Base-by-base conservation (phyloP, 345 rosid species). In the Kandelia obovata region DNA sequence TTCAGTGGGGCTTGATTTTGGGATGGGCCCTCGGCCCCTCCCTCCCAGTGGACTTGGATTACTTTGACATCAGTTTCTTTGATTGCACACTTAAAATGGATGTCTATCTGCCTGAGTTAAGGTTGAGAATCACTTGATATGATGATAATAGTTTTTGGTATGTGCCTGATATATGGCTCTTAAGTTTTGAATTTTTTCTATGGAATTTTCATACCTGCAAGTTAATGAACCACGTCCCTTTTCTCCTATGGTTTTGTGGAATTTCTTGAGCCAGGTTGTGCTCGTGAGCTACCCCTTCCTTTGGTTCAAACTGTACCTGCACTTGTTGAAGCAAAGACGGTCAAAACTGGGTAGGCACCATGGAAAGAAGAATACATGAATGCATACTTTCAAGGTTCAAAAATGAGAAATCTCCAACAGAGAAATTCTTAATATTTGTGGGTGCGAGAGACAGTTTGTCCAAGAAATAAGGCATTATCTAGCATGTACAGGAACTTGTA, bases 241-340 rank as follows among this genome's bases (percentile, higher is more conserved):
- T 53, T 27, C 66, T 64, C 47, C 27, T 4, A 21, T 69, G 46
- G 59, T 25, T 26, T 62, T 52, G 37, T 46, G 35, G 34, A 52
- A 20, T 71, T 64, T 37, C 25, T 78, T 70, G 68, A 19, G 35
- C 19, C 86, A 91, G 97, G 92, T 62, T 71, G 10, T 83, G 32
- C 86, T 94, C 71, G 57, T 87, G 61, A 32, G 79, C 60, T 94
- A 91, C 61, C 98, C 97, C 8, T 82, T 94, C 75, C 82, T 83
- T 58, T 89, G 91, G 92, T 67, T 89, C 70, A 91, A 83, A 64
- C 92, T 91, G 56, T 91, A 89, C 83, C 73, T 81, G 62, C 86
- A 89, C 76, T 69, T 94, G 77, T 75, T 88, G 73, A 91, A 83
- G 80, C 98, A 91, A 67, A 79, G 97, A 30, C 78, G 63, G 58